A percentile compares a stretch with the other conserved stretches of the same genome.
phyloP scores from a whole-genome alignment of 352 stramenopile genomes.

The Pythium rhizo-oryzae region DNA sequence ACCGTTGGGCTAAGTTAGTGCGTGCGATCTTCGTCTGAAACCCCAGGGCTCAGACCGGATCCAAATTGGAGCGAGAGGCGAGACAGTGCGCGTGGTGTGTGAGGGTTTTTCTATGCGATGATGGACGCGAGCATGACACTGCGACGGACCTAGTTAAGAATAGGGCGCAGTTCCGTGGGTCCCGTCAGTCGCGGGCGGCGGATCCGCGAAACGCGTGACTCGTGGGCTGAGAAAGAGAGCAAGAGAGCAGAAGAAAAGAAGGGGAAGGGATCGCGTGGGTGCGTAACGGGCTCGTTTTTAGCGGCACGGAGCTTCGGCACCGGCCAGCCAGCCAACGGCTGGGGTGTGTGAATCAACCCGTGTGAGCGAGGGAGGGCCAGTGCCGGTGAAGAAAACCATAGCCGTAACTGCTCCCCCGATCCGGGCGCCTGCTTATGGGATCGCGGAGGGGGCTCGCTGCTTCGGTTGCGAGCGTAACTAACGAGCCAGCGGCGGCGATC shows the following conservation, averaged over 20 bases:
- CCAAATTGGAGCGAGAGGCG: slow-evolving; percentile 10
- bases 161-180: slow-evolving; percentile 3
- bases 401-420: slow-evolving; percentile 18
- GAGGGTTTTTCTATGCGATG: slow-evolving; percentile 18
- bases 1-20: not conserved
- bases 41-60: not conserved
- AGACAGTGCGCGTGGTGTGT: slow-evolving; percentile 1
- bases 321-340: not conserved
- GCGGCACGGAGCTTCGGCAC: too few relatives aligned
- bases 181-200: slow-evolving; percentile 21
- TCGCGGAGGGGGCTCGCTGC: slow-evolving; percentile 3
- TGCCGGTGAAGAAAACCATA: slow-evolving; percentile 11
- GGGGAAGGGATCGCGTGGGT: not conserved
- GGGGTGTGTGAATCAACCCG: not conserved
- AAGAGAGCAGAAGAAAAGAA: not conserved
- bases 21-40: slow-evolving; percentile 5
- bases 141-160: slow-evolving; percentile 16
- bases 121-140: not conserved
- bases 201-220: slow-evolving; percentile 15
- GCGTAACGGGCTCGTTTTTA: slow-evolving; percentile 22
- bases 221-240: not conserved
- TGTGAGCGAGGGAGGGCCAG: slow-evolving; percentile 1
- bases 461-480: slow-evolving; percentile 21
- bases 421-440: slow-evolving; percentile 19
- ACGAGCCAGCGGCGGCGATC: slow-evolving; percentile 10